Base-by-base conservation (phyloP, 768 basidiomycete genomes). In the Pleurotus tuoliensis region DNA sequence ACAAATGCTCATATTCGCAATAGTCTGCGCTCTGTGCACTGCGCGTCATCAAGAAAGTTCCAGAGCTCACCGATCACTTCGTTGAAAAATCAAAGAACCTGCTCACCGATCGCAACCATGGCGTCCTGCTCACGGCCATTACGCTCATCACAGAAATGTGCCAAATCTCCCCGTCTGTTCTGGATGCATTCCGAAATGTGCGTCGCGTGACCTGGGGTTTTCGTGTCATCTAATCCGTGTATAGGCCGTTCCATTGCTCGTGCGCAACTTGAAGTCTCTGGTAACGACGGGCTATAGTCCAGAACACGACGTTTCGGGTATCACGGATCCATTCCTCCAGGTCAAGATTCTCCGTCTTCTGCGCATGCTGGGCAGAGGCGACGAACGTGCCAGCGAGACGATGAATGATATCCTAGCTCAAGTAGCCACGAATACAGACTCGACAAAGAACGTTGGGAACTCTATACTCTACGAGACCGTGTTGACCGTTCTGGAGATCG, bases 331-430 rank as follows among this genome's bases (percentile, higher is more conserved):
- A 5, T 95, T 95, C 78, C 76, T 95, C 5, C 94, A 96, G 70
- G 86, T 95, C 63, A 99, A 98, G 72, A 86, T 96, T 41, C 77
- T 99, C 20, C 87, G 94, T 9, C 75, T 99, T 39, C 75, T 99
- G 45, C 84, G 94, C 30, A 64, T 97, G n/a, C 83, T 98, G 22
- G 97, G 96, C 6, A 86, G 76, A 64, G 89, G 87, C 0, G 92
- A 97, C 64, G 81, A 76, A 50, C 83, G 86, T 65, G 92, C 95
- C 5, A 95, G 92, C 64, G 96, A 98, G 66, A 82, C 85, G 7
- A 98, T 99, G 96, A 98, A 98, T 67, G 97, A 99, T 71, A 96
- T 99, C 59, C 73, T 98, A 49, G 96, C 96, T 6, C 96, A 97
- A 80, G 92, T 99, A 34, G 97, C 97, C n/a, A 98, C 97, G 1